These are phyloP conservation scores for Coemansia sp. DNA, from an alignment of 192 early-diverging fungal genomes.

Conservation along the genomic window DNA sequence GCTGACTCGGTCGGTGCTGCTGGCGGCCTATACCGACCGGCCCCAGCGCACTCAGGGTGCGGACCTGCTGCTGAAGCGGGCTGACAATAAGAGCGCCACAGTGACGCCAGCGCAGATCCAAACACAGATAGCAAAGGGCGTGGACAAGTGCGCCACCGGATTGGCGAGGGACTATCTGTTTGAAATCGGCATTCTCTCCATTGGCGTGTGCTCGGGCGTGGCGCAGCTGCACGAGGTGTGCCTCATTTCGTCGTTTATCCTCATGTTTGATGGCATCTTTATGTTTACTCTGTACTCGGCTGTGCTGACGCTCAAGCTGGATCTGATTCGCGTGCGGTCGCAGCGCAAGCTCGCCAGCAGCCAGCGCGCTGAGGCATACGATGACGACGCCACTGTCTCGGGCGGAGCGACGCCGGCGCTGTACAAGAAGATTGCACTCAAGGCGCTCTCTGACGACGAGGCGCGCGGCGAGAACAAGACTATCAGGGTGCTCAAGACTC, in stretches of 20 bases:
- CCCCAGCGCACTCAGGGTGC: conserved; percentile 14
- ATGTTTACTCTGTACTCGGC: conserved; percentile 86
- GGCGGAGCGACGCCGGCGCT: conserved; percentile 51
- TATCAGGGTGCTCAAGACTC: conserved; percentile 48
- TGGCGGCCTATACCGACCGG: conserved; percentile 45
- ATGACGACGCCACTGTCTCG: conserved; percentile 19
- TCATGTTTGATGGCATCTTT: conserved; percentile 77
- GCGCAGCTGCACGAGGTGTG: conserved; percentile 79
- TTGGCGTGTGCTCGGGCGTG: conserved; percentile 75
- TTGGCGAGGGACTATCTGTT: conserved; percentile 77
- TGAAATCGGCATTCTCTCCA: conserved; percentile 74
- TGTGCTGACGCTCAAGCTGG: conserved; percentile 83
- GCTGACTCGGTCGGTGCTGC: conserved; percentile 78
- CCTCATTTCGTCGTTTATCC: conserved; percentile 72
- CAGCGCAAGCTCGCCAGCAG: conserved; percentile 32
- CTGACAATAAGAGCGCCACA: neutral
- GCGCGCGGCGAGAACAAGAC: conserved; percentile 52
- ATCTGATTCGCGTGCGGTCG: conserved; percentile 59
- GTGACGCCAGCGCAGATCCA: conserved; percentile 57
- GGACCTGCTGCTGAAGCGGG: neutral
- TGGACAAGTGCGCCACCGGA: conserved; percentile 61
- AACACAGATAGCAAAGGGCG: conserved; percentile 62
- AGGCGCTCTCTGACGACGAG: conserved; percentile 61
- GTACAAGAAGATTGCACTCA: conserved; percentile 58
- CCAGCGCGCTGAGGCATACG: conserved; percentile 8